Base-by-base conservation (phyloP, 352 stramenopile genomes). In the Phytophthora rubi region DNA sequence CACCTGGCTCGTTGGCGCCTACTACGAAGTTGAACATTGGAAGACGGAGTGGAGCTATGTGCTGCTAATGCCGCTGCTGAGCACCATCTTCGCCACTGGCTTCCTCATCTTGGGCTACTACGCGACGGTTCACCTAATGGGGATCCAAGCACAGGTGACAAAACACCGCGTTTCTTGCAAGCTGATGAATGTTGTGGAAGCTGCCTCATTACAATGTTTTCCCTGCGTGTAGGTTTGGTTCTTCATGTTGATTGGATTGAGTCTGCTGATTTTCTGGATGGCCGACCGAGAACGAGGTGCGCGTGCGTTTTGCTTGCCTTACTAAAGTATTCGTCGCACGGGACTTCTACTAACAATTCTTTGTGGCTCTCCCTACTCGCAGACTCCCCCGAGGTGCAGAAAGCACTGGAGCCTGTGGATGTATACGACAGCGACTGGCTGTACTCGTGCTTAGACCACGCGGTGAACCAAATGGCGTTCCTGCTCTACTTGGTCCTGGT, bases 351-450 rank as follows among this genome's bases (percentile, higher is more conserved):
- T 65, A 56, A 68, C 48, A 44, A 16, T 44, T 44, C 15, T 42
- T 42, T 44, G 4, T 44, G 35, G 12, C 12, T 4, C 10, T 16
- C 53, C 67, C 15, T 59, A 23, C 30, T 55, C 64, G 13, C 64
- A 87, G 86, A 92, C 32, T 78, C 82, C 7, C 67, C 82, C 18
- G 73, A 82, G 44, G 68, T 94, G 8, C 73, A 91, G 51, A 71
- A 82, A 53, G 45, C 70, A 6, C 73, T 94, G 16, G 81, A 88
- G 6, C 76, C 86, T 4, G 79, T 90, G 35, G 86, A 91, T 52
- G 77, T 71, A 28, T 93, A 94, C 63, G 88, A 95, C 70, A 92
- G 86, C 73, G 86, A 95, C 73, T 94, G 86, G 86, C 57, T 92
- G 51, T 90, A 92, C 62, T 72, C 73, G 37, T 91, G 78, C 68